phyloP scores from a whole-genome alignment of 192 early-diverging fungal genomes.

The Chytriomyces sp. region DNA sequence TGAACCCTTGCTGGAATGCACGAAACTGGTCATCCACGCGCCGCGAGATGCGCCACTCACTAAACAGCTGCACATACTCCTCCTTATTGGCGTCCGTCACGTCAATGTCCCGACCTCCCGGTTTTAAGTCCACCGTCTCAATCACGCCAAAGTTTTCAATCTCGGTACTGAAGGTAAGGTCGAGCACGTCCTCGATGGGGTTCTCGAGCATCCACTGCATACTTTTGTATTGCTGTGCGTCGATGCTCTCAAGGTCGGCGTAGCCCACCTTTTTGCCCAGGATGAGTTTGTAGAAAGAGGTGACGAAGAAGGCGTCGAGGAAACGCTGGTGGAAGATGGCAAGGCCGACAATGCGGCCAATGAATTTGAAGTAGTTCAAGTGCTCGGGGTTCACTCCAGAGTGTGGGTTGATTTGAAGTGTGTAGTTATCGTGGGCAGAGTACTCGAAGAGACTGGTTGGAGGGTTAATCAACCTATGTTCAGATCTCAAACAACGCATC shows the following conservation, averaged over 20 bases:
- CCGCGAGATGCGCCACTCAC: slow-evolving; percentile 84
- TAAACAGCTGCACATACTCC: slow-evolving; percentile 90
- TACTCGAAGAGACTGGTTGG: slow-evolving; percentile 91
- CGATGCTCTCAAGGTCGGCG: slow-evolving; percentile 92
- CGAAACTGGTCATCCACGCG: slow-evolving; percentile 96
- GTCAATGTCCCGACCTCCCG: slow-evolving; percentile 82
- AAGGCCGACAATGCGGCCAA: slow-evolving; percentile 93
- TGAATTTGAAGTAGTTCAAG: slow-evolving; percentile 97
- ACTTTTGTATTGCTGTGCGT: slow-evolving; percentile 88
- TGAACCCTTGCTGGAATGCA: slow-evolving; percentile 94
- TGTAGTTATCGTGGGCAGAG: slow-evolving; percentile 97
- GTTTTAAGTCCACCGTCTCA: slow-evolving; percentile 87
- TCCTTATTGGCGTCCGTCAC: slow-evolving; percentile 96
- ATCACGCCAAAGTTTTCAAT: slow-evolving; percentile 91
- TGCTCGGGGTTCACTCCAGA: slow-evolving; percentile 95
- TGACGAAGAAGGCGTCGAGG: slow-evolving; percentile 95
- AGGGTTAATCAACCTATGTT: background rate
- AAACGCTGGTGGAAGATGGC: slow-evolving; percentile 97
- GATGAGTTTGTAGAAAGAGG: slow-evolving; percentile 96
- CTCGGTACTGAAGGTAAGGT: slow-evolving; percentile 90
- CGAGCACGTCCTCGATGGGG: slow-evolving; percentile 82
- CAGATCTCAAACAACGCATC: background rate
- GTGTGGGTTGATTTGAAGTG: slow-evolving; percentile 96
- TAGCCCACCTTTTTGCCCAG: slow-evolving; percentile 85
- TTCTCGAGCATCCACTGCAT: slow-evolving; percentile 96